Base-by-base conservation (phyloP, 176 grass and related monocot genomes). In the Panicum miliaceum region DNA sequence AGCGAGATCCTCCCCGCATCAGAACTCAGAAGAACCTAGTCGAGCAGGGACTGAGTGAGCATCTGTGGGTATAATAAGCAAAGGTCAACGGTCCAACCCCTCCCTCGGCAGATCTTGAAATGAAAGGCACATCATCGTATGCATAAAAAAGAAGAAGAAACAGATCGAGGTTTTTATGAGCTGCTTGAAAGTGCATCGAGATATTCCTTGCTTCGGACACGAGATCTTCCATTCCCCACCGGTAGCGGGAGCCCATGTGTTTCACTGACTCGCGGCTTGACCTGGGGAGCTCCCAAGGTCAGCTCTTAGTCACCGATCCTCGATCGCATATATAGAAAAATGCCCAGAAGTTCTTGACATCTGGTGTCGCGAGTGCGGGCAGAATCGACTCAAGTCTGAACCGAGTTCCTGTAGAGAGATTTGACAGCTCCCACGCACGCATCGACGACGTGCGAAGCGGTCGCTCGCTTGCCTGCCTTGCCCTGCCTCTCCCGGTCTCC, bases 141-240 rank as follows among this genome's bases (percentile, higher is more conserved):
- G 0, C 0, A 7, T 15, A 2, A 0, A 1, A 46, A 15, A 18
- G 1, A 5, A 34, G 12, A 7, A 46, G 2, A 34, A 36, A 20
- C 19, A 20, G 37, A 18, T 43, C 59, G 6, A 50, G 3, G 23
- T 3, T 61, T 63, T 63, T 46, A 22, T 47, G 40, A 15, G 10
- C 23, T 64, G 27, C 42, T 65, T 65, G 16, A 3, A 20, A n/a
- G 26, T n/a, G 77, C 43, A 65, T 35, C 61, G 63, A 80, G 77
- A 52, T 66, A 80, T 80, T 80, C 77, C 19, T 80, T 67, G 61
- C 45, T 67, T 51, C 27, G 37, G 61, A 80, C 77, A 67, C 23
- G 62, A 37, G 61, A 66, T 42, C 46, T 38, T 35, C 42, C 41
- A 64, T 35, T 45, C 12, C 59, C 8, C 59, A 63, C 29, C 29